Conservation (phyloP, 192 early-diverging fungal species). For the Coemansia sp. region DNA sequence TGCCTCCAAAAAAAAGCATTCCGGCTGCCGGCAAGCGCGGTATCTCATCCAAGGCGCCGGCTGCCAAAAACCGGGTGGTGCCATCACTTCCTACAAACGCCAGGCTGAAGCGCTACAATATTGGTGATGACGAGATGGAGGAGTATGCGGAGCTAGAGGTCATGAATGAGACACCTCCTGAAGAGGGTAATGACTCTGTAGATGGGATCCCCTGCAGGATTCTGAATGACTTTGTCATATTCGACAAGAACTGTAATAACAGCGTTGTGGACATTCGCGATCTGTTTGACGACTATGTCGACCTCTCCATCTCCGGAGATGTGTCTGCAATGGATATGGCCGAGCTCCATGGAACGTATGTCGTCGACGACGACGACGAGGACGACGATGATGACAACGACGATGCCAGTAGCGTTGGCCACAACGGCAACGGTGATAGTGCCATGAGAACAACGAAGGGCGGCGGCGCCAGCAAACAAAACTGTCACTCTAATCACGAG, state of each 20-base stretch:
- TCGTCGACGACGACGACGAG: conserved; percentile 40
- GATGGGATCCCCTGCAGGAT: conserved; percentile 54
- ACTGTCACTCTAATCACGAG: neutral
- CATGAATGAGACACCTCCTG: conserved; percentile 41
- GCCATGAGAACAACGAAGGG: neutral
- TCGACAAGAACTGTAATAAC: conserved; percentile 41
- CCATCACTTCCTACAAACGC: neutral
- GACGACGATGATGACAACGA: conserved; percentile 35
- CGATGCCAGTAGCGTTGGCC: conserved; percentile 25
- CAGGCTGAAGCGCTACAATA: conserved; percentile 18
- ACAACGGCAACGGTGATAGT: conserved; percentile 2
- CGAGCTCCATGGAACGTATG: conserved; percentile 14
- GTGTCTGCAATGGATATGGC: conserved; percentile 48
- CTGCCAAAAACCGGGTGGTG: neutral
- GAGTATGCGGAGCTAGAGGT: conserved; percentile 53
- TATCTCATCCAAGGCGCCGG: neutral
- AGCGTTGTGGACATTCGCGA: conserved; percentile 45
- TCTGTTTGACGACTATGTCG: conserved; percentile 43
- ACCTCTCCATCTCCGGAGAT: conserved; percentile 55
- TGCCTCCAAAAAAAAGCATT: neutral
- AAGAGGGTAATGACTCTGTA: conserved; percentile 13
- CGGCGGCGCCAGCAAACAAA: conserved; percentile 1
- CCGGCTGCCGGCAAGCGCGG: neutral
- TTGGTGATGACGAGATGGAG: conserved; percentile 25
- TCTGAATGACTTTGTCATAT: conserved; percentile 60